Percentiles rank a stretch among this genome's conserved stretches.
These are phyloP conservation scores for Colletotrichum zoysiae DNA, from an alignment of 2,329 filamentous ascomycete genomes.

Conservation along the genomic window DNA sequence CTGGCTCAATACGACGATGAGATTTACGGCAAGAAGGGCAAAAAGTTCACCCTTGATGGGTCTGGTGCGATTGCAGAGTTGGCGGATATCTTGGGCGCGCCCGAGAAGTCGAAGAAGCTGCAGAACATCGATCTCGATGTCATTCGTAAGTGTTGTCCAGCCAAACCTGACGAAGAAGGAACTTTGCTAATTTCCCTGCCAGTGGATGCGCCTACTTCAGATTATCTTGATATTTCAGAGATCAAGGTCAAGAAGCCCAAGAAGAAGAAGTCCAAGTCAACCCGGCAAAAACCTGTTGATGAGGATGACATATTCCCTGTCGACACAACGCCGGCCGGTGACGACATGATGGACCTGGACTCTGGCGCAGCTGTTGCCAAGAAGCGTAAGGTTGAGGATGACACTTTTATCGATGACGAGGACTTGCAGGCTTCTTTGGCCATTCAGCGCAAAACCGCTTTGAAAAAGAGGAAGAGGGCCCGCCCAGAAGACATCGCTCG, in stretches of 20 bases:
- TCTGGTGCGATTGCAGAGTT: slow-evolving; percentile 77
- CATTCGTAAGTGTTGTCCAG: slow-evolving; percentile 60
- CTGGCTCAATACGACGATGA: slow-evolving; percentile 96
- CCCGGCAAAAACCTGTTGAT: slow-evolving; percentile 75
- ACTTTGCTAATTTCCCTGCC: slow-evolving; percentile 53
- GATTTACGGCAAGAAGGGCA: slow-evolving; percentile 89
- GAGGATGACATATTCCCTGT: slow-evolving; percentile 70
- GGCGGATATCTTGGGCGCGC: slow-evolving; percentile 65
- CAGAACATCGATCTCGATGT: slow-evolving; percentile 87
- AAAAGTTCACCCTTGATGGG: slow-evolving; percentile 87
- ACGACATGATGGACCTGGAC: slow-evolving; percentile 82
- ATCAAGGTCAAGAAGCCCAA: slow-evolving; percentile 96
- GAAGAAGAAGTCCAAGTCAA: slow-evolving; percentile 88
- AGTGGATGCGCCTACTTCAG: slow-evolving; percentile 78
- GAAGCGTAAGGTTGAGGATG: slow-evolving; percentile 75
- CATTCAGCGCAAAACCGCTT: slow-evolving; percentile 81
- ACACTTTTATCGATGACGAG: slow-evolving; percentile 88
- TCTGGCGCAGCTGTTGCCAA: slow-evolving; percentile 58
- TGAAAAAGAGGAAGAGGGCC: slow-evolving; percentile 92
- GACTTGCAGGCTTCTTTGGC: slow-evolving; percentile 90
- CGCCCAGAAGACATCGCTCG: slow-evolving; percentile 89
- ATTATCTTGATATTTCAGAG: slow-evolving; percentile 88
- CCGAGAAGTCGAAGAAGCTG: slow-evolving; percentile 70
- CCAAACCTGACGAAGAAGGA: slow-evolving; percentile 35
- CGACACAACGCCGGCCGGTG: slow-evolving; percentile 53